A percentile compares a stretch with the other conserved stretches of the same genome.
Evolutionary conservation across 495 filamentous ascomycete species (phyloP).

Genomic region (Penicillium samsonianum): DNA sequence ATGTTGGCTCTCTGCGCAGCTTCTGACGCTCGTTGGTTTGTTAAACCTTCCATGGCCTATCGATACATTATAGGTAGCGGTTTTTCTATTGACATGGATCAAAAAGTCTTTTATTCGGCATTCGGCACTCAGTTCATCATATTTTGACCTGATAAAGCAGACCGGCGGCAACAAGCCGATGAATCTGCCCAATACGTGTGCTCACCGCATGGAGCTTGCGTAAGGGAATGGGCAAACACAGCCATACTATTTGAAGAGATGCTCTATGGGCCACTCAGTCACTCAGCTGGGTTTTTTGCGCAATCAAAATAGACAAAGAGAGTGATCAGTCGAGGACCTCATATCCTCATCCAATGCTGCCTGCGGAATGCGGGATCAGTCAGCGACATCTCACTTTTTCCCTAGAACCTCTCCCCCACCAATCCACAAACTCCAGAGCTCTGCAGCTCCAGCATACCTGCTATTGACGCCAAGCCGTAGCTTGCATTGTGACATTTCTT

Average conservation of each 20-base stretch:
- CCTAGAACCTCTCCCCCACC: constrained; percentile 19
- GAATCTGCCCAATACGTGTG: not conserved
- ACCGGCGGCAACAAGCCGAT: not conserved
- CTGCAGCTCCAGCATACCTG: constrained; percentile 14
- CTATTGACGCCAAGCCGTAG: constrained; percentile 15
- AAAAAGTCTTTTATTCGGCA: too few relatives aligned
- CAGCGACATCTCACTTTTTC: constrained; percentile 29
- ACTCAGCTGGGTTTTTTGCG: not conserved
- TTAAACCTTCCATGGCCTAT: not conserved
- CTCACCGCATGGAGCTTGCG: not conserved
- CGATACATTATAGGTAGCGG: not conserved
- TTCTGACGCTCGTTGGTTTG: not conserved
- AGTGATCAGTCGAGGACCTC: not conserved
- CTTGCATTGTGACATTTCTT: constrained; percentile 6
- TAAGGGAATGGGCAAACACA: not conserved
- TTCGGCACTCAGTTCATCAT: not conserved
- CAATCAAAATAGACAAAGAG: not conserved
- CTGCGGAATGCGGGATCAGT: constrained; percentile 27
- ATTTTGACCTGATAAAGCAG: not conserved
- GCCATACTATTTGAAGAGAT: not conserved
- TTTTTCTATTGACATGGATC: not conserved
- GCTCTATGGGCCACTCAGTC: not conserved
- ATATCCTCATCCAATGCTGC: constrained; percentile 8
- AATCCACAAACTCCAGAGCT: constrained; percentile 16
- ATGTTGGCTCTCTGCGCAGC: not conserved